phyloP scores from a whole-genome alignment of 192 early-diverging fungal genomes.

The Tieghemiomyces parasiticus region DNA sequence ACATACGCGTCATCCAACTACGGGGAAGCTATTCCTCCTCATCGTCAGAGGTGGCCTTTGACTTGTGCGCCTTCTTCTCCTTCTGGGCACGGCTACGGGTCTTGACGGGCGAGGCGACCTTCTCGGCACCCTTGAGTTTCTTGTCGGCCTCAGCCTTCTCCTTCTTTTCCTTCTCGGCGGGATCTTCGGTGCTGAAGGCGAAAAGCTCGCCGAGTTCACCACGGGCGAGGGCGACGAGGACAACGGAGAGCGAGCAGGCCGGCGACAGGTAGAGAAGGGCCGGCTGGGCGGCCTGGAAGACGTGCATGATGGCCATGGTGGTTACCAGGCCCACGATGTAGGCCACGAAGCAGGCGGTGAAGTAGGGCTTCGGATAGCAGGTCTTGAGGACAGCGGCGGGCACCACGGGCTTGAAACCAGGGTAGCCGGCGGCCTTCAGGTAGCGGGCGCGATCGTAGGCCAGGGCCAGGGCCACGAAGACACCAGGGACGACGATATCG shows the following conservation, averaged over 20 bases:
- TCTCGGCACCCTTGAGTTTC: slow-evolving; percentile 16
- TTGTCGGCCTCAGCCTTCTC: slow-evolving; percentile 19
- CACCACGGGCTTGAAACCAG: slow-evolving; percentile 26
- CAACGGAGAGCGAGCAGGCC: slow-evolving; percentile 78
- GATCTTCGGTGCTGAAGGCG: slow-evolving; percentile 33
- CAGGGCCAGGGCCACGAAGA: slow-evolving; percentile 83
- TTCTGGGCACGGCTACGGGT: not conserved
- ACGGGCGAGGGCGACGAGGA: slow-evolving; percentile 43
- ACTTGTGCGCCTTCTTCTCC: no score
- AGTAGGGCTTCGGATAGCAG: slow-evolving; percentile 76
- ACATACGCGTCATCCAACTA: no score
- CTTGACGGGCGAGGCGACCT: slow-evolving; percentile 12
- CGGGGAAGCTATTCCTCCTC: no score
- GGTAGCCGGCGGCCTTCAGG: slow-evolving; percentile 36
- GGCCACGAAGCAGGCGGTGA: slow-evolving; percentile 58
- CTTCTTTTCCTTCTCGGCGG: slow-evolving; percentile 30
- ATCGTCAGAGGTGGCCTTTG: no score
- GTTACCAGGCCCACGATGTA: slow-evolving; percentile 75
- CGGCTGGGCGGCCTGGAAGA: slow-evolving; percentile 91
- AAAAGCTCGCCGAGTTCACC: slow-evolving; percentile 55
- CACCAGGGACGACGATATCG: slow-evolving; percentile 93
- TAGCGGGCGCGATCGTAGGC: slow-evolving; percentile 73
- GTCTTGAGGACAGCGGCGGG: slow-evolving; percentile 23
- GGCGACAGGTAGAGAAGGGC: slow-evolving; percentile 93
- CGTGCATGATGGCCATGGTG: slow-evolving; percentile 88